Base-by-base conservation (phyloP, 768 basidiomycete genomes). In the Leccinum barrowsii region DNA sequence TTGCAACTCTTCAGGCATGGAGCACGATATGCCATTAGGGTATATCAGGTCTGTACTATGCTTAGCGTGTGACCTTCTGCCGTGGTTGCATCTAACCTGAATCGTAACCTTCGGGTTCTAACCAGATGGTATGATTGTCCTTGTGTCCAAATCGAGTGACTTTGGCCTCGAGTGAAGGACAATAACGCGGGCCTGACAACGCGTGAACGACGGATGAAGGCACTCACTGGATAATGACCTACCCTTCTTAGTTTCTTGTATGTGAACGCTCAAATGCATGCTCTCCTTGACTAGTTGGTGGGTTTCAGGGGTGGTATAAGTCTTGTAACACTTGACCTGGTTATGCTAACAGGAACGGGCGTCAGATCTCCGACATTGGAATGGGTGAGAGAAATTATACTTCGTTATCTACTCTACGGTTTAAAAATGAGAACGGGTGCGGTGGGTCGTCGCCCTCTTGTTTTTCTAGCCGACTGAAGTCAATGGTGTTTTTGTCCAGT, bases 51-150 rank as follows among this genome's bases (percentile, higher is more conserved):
- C 93, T 92, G 57, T 12, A 46, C 34, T 24, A 62, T 11, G 19
- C 19, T 53, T 24, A 56, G 59, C 53, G 26, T 42, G 11, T n/a
- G 19, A 32, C 21, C 11, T 35, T 24, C 35, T 12, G 15, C 6
- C 12, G 35, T 13, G 26, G 21, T 53, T 35, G 7, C 5, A n/a
- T n/a, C 68, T 30, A 44, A 90, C 92, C 86, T 15, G 92, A 90
- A 66, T 92, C 90, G 58, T 92, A 94, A 1, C 94, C 94, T 68
- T 96, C 94, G 0, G 92, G 94, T 68, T 96, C 94, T 3, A 96
- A 77, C 92, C 93, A 96, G 44, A 95, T 80, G 2, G 74, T 85
- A 65, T 96, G 94, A 5, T 75, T 74, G 6, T 77, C 73, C 70
- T 89, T 92, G 59, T 89, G 74, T 3, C 81, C 81, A 69, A 95